Evolutionary conservation across 495 filamentous ascomycete species (phyloP).

Genomic region (Parathielavia hyrcaniae): DNA sequence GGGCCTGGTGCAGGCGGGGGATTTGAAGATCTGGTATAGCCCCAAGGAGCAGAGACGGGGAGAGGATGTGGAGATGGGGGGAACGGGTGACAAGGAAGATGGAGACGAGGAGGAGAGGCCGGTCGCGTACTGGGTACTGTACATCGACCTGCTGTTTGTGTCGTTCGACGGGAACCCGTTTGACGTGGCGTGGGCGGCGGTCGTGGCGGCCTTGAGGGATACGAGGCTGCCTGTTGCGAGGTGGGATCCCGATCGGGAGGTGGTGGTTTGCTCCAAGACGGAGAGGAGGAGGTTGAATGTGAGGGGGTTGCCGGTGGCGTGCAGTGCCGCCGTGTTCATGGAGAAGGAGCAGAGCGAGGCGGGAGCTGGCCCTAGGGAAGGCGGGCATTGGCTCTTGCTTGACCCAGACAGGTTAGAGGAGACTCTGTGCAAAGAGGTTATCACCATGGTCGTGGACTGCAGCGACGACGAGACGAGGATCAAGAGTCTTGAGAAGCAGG

Average conservation of each 20-base stretch:
- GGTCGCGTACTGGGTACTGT: constrained; percentile 88
- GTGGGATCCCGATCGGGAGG: constrained; percentile 80
- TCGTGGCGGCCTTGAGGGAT: constrained; percentile 74
- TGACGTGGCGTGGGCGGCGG: constrained; percentile 79
- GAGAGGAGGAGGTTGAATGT: constrained; percentile 47
- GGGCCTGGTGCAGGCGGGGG: constrained; percentile 52
- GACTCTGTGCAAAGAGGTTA: constrained; percentile 63
- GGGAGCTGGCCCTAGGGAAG: constrained; percentile 30
- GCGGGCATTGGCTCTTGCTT: constrained; percentile 65
- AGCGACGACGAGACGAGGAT: constrained; percentile 50
- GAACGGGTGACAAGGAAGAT: constrained; percentile 43
- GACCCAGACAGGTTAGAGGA: constrained; percentile 93
- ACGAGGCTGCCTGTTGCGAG: constrained; percentile 72
- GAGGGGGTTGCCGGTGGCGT: constrained; percentile 60
- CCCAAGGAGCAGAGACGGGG: constrained; percentile 27
- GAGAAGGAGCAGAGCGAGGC: constrained; percentile 53
- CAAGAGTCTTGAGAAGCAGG: constrained; percentile 69
- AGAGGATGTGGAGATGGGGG: constrained; percentile 31
- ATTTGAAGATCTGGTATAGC: constrained; percentile 64
- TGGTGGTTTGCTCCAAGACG: constrained; percentile 64
- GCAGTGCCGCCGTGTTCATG: constrained; percentile 69
- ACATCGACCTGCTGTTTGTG: constrained; percentile 85
- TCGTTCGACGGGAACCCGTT: constrained; percentile 87
- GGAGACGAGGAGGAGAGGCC: constrained; percentile 46
- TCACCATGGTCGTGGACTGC: constrained; percentile 67